Percentiles rank a stretch among this genome's conserved stretches.
Evolutionary conservation across 2,329 filamentous ascomycete genomes (phyloP).

Genomic region (Davidsoniella neocaledoniae): DNA sequence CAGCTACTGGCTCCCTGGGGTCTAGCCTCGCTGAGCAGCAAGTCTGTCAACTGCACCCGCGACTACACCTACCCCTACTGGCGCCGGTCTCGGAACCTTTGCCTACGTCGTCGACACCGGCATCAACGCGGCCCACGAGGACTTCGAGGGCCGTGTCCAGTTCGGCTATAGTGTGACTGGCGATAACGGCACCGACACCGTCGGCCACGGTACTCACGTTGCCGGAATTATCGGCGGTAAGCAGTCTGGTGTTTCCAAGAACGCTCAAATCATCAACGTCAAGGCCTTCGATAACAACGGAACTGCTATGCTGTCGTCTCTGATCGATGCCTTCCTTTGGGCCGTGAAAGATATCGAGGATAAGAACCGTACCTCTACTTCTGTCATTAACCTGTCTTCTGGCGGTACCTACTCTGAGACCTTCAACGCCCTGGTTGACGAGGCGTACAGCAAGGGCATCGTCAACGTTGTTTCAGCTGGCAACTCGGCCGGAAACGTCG

Average conservation of each 20-base stretch:
- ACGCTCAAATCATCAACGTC: constrained; percentile 26
- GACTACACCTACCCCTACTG: constrained; percentile 15
- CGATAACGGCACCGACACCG: constrained; percentile 17
- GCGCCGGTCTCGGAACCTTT: constrained; percentile 16
- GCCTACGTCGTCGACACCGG: constrained; percentile 17
- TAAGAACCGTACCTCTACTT: constrained; percentile 16
- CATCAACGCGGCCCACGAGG: constrained; percentile 15
- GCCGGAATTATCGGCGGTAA: constrained; percentile 15
- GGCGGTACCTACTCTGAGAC: constrained; percentile 11
- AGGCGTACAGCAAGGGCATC: constrained; percentile 15
- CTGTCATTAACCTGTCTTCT: constrained; percentile 31
- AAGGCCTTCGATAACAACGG: constrained; percentile 25
- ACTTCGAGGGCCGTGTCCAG: constrained; percentile 15
- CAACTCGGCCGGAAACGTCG: constrained; percentile 14
- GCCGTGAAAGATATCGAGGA: constrained; percentile 20
- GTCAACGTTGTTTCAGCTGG: constrained; percentile 25
- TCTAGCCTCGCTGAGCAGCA: constrained; percentile 20
- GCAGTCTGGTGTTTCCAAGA: constrained; percentile 23
- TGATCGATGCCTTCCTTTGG: constrained; percentile 22
- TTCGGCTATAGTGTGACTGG: constrained; percentile 17
- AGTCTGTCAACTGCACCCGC: constrained; percentile 13
- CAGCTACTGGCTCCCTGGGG: constrained; percentile 20
- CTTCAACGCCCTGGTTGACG: constrained; percentile 14
- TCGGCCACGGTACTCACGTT: constrained; percentile 28
- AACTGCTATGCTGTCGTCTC: constrained; percentile 17